These are phyloP conservation scores for Cladosporium sp. DNA, from an alignment of 2,329 filamentous ascomycete genomes.

Conservation along the genomic window DNA sequence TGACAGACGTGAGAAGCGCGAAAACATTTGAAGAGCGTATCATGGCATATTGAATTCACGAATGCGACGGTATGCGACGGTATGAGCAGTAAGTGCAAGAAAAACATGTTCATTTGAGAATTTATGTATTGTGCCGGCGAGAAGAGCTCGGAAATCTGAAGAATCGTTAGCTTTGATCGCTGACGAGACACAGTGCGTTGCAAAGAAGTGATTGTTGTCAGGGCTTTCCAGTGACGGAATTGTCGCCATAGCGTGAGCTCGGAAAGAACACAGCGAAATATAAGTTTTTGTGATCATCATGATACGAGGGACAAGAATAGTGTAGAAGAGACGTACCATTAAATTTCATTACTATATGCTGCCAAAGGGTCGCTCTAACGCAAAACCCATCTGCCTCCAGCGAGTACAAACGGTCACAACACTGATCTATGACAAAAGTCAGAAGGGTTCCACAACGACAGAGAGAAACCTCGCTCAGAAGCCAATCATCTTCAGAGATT, in stretches of 20 bases:
- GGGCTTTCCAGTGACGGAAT: conserved; percentile 63
- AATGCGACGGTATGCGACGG: too few relatives aligned
- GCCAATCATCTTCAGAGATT: conserved; percentile 28
- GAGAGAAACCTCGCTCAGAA: not conserved
- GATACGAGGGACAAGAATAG: conserved; percentile 1
- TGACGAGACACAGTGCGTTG: not conserved
- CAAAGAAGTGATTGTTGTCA: conserved; percentile 43
- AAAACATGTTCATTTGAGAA: too few relatives aligned
- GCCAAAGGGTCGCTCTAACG: not conserved
- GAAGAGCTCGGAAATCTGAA: not conserved
- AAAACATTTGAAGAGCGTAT: too few relatives aligned
- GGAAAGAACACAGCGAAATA: conserved; percentile 67
- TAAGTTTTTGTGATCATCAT: conserved; percentile 59
- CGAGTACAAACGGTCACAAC: not conserved
- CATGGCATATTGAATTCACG: too few relatives aligned
- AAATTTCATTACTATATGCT: conserved; percentile 7
- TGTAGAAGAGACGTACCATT: conserved; percentile 19
- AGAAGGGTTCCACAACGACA: not conserved
- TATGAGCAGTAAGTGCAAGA: too few relatives aligned
- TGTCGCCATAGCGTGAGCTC: conserved; percentile 61
- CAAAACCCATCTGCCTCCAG: conserved; percentile 12
- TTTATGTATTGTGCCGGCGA: not conserved
- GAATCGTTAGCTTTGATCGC: not conserved
- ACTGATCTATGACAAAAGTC: not conserved
- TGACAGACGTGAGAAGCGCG: too few relatives aligned